Conservation (phyloP, 23 red algal species). For the Gracilaria caudata region DNA sequence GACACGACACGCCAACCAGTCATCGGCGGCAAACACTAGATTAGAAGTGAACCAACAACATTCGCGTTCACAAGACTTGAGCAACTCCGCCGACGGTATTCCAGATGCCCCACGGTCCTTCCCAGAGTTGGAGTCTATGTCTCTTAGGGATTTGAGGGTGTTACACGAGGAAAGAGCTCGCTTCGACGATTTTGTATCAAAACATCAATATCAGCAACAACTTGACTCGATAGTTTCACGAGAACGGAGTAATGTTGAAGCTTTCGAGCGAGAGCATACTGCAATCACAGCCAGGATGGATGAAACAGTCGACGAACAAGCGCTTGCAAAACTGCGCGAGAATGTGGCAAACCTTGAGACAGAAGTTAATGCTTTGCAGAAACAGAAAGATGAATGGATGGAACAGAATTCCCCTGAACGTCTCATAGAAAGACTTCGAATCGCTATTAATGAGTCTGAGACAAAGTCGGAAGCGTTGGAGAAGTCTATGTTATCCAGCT, state of each 20-base stretch:
- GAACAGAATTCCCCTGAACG: conserved; percentile 59
- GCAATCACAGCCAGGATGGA: conserved; percentile 43
- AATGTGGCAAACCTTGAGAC: conserved; percentile 29
- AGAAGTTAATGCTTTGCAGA: conserved; percentile 30
- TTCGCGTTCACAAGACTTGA: background rate
- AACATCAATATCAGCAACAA: conserved; percentile 51
- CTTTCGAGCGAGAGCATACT: conserved; percentile 40
- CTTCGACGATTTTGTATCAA: conserved; percentile 71
- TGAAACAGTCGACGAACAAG: conserved; percentile 37
- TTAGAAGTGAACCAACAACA: background rate
- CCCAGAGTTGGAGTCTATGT: conserved; percentile 59
- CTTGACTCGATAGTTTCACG: conserved; percentile 31
- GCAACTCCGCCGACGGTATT: conserved; percentile 31
- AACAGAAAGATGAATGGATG: conserved; percentile 59
- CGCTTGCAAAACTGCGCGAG: conserved; percentile 23
- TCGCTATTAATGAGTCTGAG: conserved; percentile 49
- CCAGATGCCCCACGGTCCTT: conserved; percentile 49
- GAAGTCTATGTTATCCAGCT: conserved; percentile 62
- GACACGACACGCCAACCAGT: background rate
- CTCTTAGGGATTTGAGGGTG: conserved; percentile 43
- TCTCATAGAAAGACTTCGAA: conserved; percentile 48
- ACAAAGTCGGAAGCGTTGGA: conserved; percentile 31
- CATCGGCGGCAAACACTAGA: background rate
- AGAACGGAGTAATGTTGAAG: conserved; percentile 36
- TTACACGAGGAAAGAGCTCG: conserved; percentile 58